Base-by-base conservation (phyloP, 1,139 yeast species). In the Taiozyma sp. region DNA sequence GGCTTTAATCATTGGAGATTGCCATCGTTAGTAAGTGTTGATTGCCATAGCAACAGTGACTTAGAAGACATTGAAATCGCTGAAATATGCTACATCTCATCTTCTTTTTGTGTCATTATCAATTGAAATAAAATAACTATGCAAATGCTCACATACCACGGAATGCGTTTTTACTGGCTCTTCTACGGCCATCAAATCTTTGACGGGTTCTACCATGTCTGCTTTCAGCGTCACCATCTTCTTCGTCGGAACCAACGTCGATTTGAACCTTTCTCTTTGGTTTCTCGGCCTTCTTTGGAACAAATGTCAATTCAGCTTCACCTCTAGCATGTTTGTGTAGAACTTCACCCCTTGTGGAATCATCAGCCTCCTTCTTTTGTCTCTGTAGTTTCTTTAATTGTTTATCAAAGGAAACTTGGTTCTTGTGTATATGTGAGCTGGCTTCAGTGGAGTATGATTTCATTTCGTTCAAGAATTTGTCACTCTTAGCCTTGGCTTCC, bases 221-320 rank as follows among this genome's bases (percentile, higher is more conserved):
- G 48, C 69, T 71, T 12, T 68, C 74, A 46, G 68, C 68, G 40
- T 69, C 74, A 9, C 66, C 70, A 16, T 69, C 76, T n/a, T 69
- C 76, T 23, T 39, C 28, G 3, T 69, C 76, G 5, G 72, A 78
- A 59, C 67, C 54, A 48, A 70, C 68, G 60, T 54, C 51, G 58
- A 68, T 51, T 43, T 52, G 42, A 19, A 58, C 62, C 24, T 46
- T 52, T 52, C 54, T 70, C 63, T 66, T 57, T 46, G 65, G 68
- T 48, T 68, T 69, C 56, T 74, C 73, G 49, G 72, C 72, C 54
- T 74, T 69, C 65, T 75, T 74, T 10, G 96, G 96, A 55, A 83
- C 75, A 61, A 87, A 91, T 2, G 96, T 87, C 60, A 91, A 74
- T 67, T 91, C 97, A 52, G 93, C 89, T 65, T 90, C 97, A 54